phyloP scores from a whole-genome alignment of 352 stramenopile species.

The Phytophthora lateralis region DNA sequence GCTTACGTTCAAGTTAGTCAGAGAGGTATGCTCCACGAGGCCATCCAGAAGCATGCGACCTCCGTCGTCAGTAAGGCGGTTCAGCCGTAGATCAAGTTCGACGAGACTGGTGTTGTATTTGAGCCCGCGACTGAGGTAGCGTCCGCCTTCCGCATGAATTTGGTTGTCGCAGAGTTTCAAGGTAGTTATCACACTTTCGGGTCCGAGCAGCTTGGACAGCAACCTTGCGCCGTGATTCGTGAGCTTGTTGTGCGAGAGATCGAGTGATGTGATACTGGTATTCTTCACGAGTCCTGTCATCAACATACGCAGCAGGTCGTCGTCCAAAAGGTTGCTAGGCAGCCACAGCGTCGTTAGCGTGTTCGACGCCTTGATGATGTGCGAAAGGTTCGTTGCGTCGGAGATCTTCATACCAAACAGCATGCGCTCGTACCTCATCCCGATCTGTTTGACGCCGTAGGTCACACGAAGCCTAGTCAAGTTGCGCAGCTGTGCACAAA shows the following conservation, averaged over 20 bases:
- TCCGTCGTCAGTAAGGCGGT: slow-evolving; percentile 92
- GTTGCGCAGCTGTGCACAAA: slow-evolving; percentile 88
- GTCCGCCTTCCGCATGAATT: slow-evolving; percentile 91
- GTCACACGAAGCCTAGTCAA: slow-evolving; percentile 86
- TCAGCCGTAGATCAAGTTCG: slow-evolving; percentile 91
- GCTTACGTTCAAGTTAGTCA: slow-evolving; percentile 86
- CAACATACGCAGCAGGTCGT: slow-evolving; percentile 93
- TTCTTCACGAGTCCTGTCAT: slow-evolving; percentile 94
- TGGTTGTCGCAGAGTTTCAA: slow-evolving; percentile 93
- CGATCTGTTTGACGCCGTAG: slow-evolving; percentile 91
- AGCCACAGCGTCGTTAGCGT: slow-evolving; percentile 92
- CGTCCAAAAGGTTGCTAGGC: slow-evolving; percentile 91
- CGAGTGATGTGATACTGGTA: slow-evolving; percentile 91
- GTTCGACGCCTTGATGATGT: slow-evolving; percentile 81
- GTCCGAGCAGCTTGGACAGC: slow-evolving; percentile 89
- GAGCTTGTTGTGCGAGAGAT: slow-evolving; percentile 96
- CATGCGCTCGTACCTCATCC: slow-evolving; percentile 95
- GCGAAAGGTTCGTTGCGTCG: slow-evolving; percentile 89
- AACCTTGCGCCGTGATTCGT: slow-evolving; percentile 92
- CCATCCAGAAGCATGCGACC: slow-evolving; percentile 90
- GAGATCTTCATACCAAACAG: slow-evolving; percentile 96
- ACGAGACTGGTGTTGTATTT: slow-evolving; percentile 90
- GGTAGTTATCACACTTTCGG: slow-evolving; percentile 88
- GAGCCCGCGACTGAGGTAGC: slow-evolving; percentile 91
- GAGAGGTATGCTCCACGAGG: slow-evolving; percentile 61